phyloP scores from a whole-genome alignment of 2,329 filamentous ascomycete species.

The Ambrosiella xylebori region DNA sequence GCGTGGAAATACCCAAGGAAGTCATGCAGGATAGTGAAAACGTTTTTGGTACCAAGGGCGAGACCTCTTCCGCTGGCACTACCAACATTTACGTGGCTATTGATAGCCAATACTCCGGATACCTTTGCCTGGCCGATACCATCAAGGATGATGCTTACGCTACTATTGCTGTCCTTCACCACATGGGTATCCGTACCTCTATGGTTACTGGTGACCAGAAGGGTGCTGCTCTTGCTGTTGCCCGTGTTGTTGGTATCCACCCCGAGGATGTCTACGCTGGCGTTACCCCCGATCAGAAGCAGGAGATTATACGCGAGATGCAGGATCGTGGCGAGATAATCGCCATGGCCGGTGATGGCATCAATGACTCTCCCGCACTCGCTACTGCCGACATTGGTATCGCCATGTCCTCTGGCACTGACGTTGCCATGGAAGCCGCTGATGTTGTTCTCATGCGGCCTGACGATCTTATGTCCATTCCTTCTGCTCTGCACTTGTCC shows the following conservation, averaged over 20 bases:
- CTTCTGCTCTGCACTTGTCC: constrained; percentile 65
- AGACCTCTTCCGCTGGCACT: constrained; percentile 43
- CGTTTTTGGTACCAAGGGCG: constrained; percentile 20
- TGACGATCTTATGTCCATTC: constrained; percentile 82
- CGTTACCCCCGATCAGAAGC: constrained; percentile 84
- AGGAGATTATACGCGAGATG: constrained; percentile 61
- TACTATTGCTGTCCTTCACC: constrained; percentile 62
- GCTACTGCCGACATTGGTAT: constrained; percentile 88
- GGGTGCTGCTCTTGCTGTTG: constrained; percentile 69
- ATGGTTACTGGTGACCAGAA: constrained; percentile 89
- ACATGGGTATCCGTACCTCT: constrained; percentile 71
- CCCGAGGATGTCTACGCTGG: constrained; percentile 62
- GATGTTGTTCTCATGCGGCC: constrained; percentile 92
- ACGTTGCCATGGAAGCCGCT: constrained; percentile 94
- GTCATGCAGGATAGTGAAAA: constrained; percentile 45
- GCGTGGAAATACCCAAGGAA: constrained; percentile 46
- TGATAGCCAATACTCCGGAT: constrained; percentile 62
- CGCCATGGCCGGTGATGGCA: constrained; percentile 95
- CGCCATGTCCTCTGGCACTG: constrained; percentile 78
- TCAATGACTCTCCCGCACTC: constrained; percentile 93
- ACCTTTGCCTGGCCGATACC: constrained; percentile 70
- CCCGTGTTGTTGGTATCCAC: constrained; percentile 64
- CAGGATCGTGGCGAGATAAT: constrained; percentile 61
- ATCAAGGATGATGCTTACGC: constrained; percentile 77
- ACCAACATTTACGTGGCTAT: constrained; percentile 89